phyloP scores from a whole-genome alignment of 148 eudicot species.

The Bassia scoparia region DNA sequence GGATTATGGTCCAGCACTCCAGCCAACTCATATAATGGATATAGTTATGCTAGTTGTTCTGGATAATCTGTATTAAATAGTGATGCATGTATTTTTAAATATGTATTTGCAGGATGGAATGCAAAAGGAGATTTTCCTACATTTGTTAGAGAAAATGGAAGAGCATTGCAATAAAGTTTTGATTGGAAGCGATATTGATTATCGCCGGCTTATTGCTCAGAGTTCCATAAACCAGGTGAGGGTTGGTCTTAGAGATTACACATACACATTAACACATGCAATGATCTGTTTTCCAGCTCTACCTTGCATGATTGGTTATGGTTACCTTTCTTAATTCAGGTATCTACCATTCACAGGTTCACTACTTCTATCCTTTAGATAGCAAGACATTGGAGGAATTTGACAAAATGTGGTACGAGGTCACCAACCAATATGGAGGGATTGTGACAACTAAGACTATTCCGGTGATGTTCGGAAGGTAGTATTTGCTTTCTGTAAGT shows the following conservation, averaged over 20 bases:
- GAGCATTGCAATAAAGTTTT: constrained; percentile 67
- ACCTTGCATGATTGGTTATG: constrained; percentile 7
- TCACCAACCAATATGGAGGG: constrained; percentile 46
- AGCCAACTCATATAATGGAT: not conserved
- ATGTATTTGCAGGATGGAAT: constrained; percentile 76
- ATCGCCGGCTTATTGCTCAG: constrained; percentile 79
- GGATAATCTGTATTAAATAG: not conserved
- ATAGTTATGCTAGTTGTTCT: not conserved
- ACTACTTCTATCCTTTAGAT: constrained; percentile 74
- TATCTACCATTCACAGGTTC: constrained; percentile 47
- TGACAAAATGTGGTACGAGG: constrained; percentile 58
- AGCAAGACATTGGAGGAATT: constrained; percentile 43
- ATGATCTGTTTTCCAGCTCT: not conserved
- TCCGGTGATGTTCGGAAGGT: constrained; percentile 98
- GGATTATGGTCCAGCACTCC: not conserved
- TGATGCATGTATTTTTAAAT: not conserved
- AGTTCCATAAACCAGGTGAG: constrained; percentile 64
- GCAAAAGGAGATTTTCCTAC: constrained; percentile 81
- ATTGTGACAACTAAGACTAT: constrained; percentile 48
- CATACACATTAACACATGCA: not conserved
- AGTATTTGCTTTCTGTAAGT: constrained; percentile 16
- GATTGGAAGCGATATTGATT: constrained; percentile 90
- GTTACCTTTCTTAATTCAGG: constrained; percentile 15
- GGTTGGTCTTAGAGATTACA: not conserved
- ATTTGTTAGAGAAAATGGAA: constrained; percentile 57